A percentile compares a stretch with the other conserved stretches of the same genome.
These are phyloP conservation scores for Vigna mungo DNA, from an alignment of 306 rosid genomes.

Conservation along the genomic window DNA sequence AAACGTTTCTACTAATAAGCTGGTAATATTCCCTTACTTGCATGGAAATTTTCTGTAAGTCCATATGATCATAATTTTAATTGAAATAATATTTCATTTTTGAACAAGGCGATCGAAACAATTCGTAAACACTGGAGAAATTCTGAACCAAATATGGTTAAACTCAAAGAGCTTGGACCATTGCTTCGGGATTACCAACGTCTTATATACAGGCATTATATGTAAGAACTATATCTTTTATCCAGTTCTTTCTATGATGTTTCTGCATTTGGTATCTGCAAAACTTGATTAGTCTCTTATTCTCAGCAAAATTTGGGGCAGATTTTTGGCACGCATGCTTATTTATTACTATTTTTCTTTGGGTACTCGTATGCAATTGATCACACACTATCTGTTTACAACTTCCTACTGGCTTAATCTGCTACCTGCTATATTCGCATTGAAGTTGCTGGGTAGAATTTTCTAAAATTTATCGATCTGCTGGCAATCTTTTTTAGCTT, in stretches of 20 bases:
- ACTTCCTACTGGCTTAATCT: slow-evolving; percentile 6
- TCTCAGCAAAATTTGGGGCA: slow-evolving; percentile 15
- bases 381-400: slow-evolving; percentile 1
- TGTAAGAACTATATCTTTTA: slow-evolving; percentile 59
- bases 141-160: slow-evolving; percentile 68
- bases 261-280: neutral
- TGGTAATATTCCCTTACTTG: slow-evolving; percentile 40
- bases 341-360: neutral
- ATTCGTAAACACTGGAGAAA: slow-evolving; percentile 86
- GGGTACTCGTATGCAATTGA: neutral
- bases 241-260: slow-evolving; percentile 29
- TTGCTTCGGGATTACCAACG: slow-evolving; percentile 92
- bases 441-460: slow-evolving; percentile 13
- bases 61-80: slow-evolving; percentile 29
- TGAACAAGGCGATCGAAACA: slow-evolving; percentile 59
- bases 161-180: slow-evolving; percentile 87
- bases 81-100: slow-evolving; percentile 34
- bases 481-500: slow-evolving; percentile 23
- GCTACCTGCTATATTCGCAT: neutral
- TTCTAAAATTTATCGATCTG: slow-evolving; percentile 5
- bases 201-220: slow-evolving; percentile 54
- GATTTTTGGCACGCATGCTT: slow-evolving; percentile 29
- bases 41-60: neutral
- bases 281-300: slow-evolving; percentile 27
- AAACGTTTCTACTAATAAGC: slow-evolving; percentile 52